Evolutionary conservation across 495 filamentous ascomycete species (phyloP), one percentile per base, ranked within the genome.

Genomic region (Copromyces sp.): DNA sequence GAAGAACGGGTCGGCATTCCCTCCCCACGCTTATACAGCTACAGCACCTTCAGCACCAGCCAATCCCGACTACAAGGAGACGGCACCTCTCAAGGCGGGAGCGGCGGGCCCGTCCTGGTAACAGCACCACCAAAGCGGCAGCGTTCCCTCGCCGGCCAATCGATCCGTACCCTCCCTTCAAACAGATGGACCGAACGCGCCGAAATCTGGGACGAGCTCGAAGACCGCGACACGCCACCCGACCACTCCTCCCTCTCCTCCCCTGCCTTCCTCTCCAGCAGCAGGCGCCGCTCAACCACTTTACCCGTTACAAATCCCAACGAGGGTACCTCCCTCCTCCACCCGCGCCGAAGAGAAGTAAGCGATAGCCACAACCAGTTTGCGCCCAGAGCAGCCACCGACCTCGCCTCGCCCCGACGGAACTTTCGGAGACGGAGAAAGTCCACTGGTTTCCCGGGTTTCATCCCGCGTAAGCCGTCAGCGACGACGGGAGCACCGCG

Each of bases 161-260:
- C 80, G 38, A 73, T 80, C 74, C 77, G 81, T 69, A 82, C 82
- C 29, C 24, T 61, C 44, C 73, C 79, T 71, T 75, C 79, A 59
- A 73, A 81, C 11, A 79, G 85, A 2, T 84, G 86, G 80, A 82
- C 86, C 72, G 86, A 90, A 73, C 86, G 84, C 11, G 86, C 89
- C 70, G 89, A 91, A 72, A 91, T 89, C 72, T 90, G 89, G 89
- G 87, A 86, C 68, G 89, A 90, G 75, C 81, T 90, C n/a, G 83
- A 89, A 81, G 89, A 91, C 78, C 84, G 86, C 76, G 81, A 83
- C 71, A 79, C 79, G 14, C 74, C 82, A 77, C 44, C 76, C 85
- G 32, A 75, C 79, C 2, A 77, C 78, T 3, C 75, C 76, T 6
- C 40, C 69, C 4, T 69, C 76, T 65, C 80, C 0, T 77, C 79